Base-by-base conservation (phyloP, 441 rosid species). In the Hura crepitans region DNA sequence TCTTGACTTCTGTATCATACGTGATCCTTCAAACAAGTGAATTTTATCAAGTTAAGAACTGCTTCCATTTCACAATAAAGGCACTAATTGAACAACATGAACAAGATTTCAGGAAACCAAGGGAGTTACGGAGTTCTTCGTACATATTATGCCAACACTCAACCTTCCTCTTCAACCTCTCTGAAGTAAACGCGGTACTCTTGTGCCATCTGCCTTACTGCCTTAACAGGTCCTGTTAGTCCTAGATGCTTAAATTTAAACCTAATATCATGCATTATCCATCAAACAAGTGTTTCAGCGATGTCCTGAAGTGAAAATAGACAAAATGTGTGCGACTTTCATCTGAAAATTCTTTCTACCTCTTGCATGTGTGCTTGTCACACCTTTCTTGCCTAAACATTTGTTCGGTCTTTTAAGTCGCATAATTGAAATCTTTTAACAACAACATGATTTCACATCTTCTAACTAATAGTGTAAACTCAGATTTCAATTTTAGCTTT, bases 101-200 rank as follows among this genome's bases (percentile, higher is more conserved):
- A 42, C 23, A 56, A 33, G 28, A 66, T 37, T 4, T 3, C 18
- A 14, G 23, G 54, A 27, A 28, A 46, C 46, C 28, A 27, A 15
- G 13, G n/a, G 11, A 23, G 46, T 31, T 4, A 23, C 15, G 35
- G 68, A 58, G 58, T n/a, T 15, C 50, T 28, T 28, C 62, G 37
- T 81, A 94, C 98, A 86, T 86, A 74, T 81, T 83, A 83, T 94
- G 95, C 35, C 91, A 87, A 61, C 87, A 81, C 75, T 89, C 96
- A 0, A 91, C 87, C 91, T 46, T 94, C 97, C 79, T 89, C 97
- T 75, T 89, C 89, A 49, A 90, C 81, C 82, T 91, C 91, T 79
- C 80, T 86, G 81, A 88, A 94, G 74, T 57, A 91, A 50, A 89
- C 85, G 30, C 93, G 92, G 74, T 88, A 94, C 72, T 89, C 96